Conservation (phyloP, 495 filamentous ascomycete genomes). For the Cryomyces minteri region DNA sequence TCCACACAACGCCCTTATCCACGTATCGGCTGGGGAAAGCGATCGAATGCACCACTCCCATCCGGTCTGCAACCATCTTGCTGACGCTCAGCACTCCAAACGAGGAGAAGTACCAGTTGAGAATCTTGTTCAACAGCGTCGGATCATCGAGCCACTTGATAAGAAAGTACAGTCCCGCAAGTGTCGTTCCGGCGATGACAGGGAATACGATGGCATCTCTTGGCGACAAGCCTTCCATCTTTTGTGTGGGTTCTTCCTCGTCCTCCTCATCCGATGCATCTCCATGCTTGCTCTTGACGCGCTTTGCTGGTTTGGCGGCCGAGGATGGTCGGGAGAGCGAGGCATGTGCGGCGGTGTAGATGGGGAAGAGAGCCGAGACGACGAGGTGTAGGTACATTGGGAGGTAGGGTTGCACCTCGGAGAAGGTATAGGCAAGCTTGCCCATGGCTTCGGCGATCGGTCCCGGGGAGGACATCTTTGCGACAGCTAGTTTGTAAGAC, state of each 20-base stretch:
- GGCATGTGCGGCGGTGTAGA: slow-evolving; percentile 52
- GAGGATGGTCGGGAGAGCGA: slow-evolving; percentile 61
- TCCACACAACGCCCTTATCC: slow-evolving; percentile 24
- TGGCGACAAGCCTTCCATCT: slow-evolving; percentile 58
- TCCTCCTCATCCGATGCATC: slow-evolving; percentile 34
- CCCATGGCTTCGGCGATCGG: neutral
- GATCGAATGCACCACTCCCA: slow-evolving; percentile 46
- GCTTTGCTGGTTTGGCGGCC: slow-evolving; percentile 42
- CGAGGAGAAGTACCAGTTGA: slow-evolving; percentile 69
- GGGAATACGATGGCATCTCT: slow-evolving; percentile 80
- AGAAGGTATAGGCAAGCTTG: slow-evolving; percentile 27
- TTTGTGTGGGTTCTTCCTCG: slow-evolving; percentile 24
- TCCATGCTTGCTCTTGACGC: slow-evolving; percentile 4
- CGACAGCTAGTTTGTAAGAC: no score
- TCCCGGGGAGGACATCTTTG: neutral
- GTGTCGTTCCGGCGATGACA: slow-evolving; percentile 51
- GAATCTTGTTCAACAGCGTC: slow-evolving; percentile 59
- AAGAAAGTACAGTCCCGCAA: slow-evolving; percentile 68
- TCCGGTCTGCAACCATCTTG: slow-evolving; percentile 45
- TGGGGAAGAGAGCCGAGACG: slow-evolving; percentile 48
- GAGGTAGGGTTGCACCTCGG: slow-evolving; percentile 32
- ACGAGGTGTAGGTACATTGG: slow-evolving; percentile 51
- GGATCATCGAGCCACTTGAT: slow-evolving; percentile 82
- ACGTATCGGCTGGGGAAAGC: slow-evolving; percentile 52
- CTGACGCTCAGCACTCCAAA: slow-evolving; percentile 60